Base-by-base conservation (phyloP, 768 basidiomycete species). In the Macrolepiota albuminosa region DNA sequence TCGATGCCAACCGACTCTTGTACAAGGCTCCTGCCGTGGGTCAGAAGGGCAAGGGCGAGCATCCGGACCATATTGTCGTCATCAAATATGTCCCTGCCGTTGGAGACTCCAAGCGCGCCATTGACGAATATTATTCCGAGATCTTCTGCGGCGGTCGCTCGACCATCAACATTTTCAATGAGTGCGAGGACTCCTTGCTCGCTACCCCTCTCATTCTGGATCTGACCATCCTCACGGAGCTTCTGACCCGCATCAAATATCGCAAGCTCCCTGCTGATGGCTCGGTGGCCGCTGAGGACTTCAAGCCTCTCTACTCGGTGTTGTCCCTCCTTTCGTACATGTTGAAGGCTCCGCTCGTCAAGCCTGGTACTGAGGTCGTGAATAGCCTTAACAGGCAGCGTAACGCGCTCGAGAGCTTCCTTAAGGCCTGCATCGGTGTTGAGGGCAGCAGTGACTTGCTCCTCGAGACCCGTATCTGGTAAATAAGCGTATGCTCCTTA, bases 91-190 rank as follows among this genome's bases (percentile, higher is more conserved):
- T 98, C 2, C 94, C 93, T 24, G 92, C 95, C 29, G 95, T 96
- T 34, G 95, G 96, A 42, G 97, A 98, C 78, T 93, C 91, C 59
- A 98, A 98, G 85, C 84, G 93, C 58, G 97, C 95, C n/a, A 94
- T 98, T 80, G 97, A 98, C 76, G 95, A 98, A 80, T 98, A 98
- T 77, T 94, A 95, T 75, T 95, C 93, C 11, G 95, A 98, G 81
- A 95, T 98, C 69, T 88, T 95, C 79, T 96, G 95, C 70, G 95
- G 95, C 66, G 95, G 95, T 33, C 81, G 93, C 63, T 91, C 89
- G 64, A 93, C 91, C 11, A 95, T 97, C 81, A 94, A 92, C 73
- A 93, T 94, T 77, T 97, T 96, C 84, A 98, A 98, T 74, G 91
- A 95, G 74, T 98, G 96, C 81, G 94, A 96, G 88, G 96, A 98